These are phyloP conservation scores for Boletus sp. DNA, from an alignment of 768 basidiomycete genomes.

Conservation along the genomic window DNA sequence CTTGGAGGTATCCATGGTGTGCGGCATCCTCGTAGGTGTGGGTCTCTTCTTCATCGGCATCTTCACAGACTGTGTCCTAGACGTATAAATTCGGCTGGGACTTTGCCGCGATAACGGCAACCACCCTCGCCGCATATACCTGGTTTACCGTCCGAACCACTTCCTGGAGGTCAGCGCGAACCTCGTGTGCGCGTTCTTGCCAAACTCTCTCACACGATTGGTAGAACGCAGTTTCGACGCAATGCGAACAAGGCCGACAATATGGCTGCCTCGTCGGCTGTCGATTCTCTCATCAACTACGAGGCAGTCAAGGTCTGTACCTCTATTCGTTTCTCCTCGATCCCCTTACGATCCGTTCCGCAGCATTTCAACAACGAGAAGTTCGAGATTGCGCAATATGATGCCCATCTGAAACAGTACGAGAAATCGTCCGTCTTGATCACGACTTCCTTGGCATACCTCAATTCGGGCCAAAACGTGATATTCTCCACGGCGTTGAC, in stretches of 20 bases:
- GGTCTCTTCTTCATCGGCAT: neutral
- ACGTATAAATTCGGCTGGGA: constrained; percentile 98
- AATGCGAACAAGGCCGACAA: constrained; percentile 97
- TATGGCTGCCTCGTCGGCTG: constrained; percentile 88
- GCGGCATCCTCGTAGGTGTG: constrained; percentile 83
- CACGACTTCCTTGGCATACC: constrained; percentile 86
- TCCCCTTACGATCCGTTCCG: neutral
- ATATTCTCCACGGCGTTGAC: constrained; percentile 96
- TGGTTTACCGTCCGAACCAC: constrained; percentile 98
- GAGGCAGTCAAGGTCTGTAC: constrained; percentile 90
- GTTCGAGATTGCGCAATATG: constrained; percentile 89
- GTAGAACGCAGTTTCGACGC: constrained; percentile 87
- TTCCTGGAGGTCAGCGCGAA: constrained; percentile 75
- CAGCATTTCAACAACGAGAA: constrained; percentile 98
- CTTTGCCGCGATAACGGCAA: constrained; percentile 86
- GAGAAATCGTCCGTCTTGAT: constrained; percentile 94
- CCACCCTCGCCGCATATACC: constrained; percentile 86
- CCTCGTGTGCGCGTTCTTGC: neutral
- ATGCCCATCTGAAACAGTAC: constrained; percentile 80
- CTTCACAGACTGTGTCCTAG: constrained; percentile 38
- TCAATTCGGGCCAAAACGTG: constrained; percentile 96
- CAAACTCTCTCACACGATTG: neutral
- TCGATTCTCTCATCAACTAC: constrained; percentile 96
- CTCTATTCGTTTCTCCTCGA: neutral
- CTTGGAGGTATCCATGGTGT: constrained; percentile 93